Percentiles rank a stretch among this genome's conserved stretches.
Conservation (phyloP, 352 stramenopile species). For the Phytophthora rubi region DNA sequence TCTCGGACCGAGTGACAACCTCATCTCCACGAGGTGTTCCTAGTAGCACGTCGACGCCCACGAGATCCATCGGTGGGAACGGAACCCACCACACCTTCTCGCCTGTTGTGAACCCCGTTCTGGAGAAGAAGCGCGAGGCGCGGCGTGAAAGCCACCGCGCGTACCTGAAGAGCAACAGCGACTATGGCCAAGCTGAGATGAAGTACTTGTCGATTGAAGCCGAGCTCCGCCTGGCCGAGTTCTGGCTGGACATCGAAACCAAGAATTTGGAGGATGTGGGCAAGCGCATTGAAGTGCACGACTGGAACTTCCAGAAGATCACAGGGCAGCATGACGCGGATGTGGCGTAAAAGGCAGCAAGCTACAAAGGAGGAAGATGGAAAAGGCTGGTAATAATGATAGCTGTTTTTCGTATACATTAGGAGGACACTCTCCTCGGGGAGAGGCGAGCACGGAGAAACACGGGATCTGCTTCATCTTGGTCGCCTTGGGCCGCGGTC, state of each 20-base stretch:
- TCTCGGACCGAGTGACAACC: slow-evolving; percentile 17
- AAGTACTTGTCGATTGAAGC: slow-evolving; percentile 59
- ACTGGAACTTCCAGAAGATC: slow-evolving; percentile 82
- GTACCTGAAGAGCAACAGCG: slow-evolving; percentile 61
- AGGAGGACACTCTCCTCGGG: slow-evolving; percentile 30
- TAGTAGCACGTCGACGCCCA: slow-evolving; percentile 16
- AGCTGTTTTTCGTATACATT: slow-evolving; percentile 43
- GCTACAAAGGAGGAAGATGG: neutral
- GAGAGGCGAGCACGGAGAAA: slow-evolving; percentile 25
- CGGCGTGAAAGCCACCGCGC: slow-evolving; percentile 51
- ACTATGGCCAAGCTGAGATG: slow-evolving; percentile 67
- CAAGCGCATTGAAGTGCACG: slow-evolving; percentile 76
- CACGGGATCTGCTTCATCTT: slow-evolving; percentile 25
- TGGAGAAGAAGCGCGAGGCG: slow-evolving; percentile 50
- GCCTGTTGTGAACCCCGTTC: slow-evolving; percentile 37
- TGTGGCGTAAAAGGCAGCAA: slow-evolving; percentile 23
- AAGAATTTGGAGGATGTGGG: slow-evolving; percentile 78
- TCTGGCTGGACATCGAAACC: slow-evolving; percentile 64
- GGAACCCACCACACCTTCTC: slow-evolving; percentile 13
- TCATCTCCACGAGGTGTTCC: slow-evolving; percentile 23
- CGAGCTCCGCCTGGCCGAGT: slow-evolving; percentile 68
- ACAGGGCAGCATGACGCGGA: slow-evolving; percentile 38
- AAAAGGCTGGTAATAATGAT: slow-evolving; percentile 41
- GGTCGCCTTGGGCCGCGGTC: slow-evolving; percentile 7
- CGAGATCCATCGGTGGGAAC: slow-evolving; percentile 9